Evolutionary conservation across 208 protist species (phyloP).

Genomic region (Leishmania tarentolae): DNA sequence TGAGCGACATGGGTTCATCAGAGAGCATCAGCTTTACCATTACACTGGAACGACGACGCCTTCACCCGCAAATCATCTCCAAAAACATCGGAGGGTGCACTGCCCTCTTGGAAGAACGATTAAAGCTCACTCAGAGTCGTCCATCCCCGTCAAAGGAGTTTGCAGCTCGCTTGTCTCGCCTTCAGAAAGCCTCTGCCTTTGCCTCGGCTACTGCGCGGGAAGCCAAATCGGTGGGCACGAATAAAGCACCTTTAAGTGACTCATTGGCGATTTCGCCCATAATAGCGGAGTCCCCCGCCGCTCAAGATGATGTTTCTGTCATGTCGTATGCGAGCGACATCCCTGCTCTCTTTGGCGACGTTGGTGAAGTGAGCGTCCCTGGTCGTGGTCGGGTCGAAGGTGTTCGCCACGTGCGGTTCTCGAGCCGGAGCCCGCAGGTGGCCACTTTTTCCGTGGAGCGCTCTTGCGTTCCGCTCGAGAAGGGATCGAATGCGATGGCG

Average conservation of each 20-base stretch:
- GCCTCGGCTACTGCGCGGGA: background rate
- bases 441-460: constrained; percentile 48
- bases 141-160: constrained; percentile 4
- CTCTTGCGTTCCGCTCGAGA: background rate
- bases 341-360: background rate
- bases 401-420: constrained; percentile 58
- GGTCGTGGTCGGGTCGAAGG: background rate
- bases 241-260: background rate
- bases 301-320: background rate
- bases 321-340: background rate
- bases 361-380: background rate
- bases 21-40: constrained; percentile 32
- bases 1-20: background rate
- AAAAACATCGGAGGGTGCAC: background rate
- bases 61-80: background rate
- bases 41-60: constrained; percentile 14
- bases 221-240: background rate
- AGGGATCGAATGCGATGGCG: background rate
- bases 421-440: constrained; percentile 54
- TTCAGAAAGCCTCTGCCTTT: background rate
- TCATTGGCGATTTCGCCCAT: background rate
- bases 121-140: background rate
- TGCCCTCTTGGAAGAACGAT: background rate
- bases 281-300: too few species aligned
- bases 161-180: constrained; percentile 2